Evolutionary conservation across 1,139 yeast genomes (phyloP), one percentile per base, ranked within the genome.

Genomic region (Hyphopichia pseudoburtonii): DNA sequence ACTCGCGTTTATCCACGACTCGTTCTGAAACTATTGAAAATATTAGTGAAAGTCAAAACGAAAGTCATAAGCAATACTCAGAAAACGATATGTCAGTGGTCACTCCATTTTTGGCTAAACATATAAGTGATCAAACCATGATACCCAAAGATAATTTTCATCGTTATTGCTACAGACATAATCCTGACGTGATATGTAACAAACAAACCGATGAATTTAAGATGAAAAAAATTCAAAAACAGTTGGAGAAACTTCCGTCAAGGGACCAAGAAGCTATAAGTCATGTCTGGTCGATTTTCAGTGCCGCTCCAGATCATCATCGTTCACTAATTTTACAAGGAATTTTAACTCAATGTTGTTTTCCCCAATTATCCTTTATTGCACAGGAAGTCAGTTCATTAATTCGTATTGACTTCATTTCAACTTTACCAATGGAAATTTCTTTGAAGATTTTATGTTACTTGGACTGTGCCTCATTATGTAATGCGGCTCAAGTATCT

Each of bases 401-500:
- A 52, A 86, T 92, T 45, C 80, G 92, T 47, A 87, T 92, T 43
- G 98, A 92, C 62, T 90, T 89, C 55, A 78, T 92, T 32, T 72
- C 86, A 23, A 83, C 90, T 5, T 70, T 92, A 35, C 98, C 98
- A 3, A 75, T 80, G 44, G 98, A 92, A 59, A 69, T 92, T 29
- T 76, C 95, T 2, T 74, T 89, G 48, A 89, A 88, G 58, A 83
- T 92, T 27, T 66, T 92, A 36, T 86, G 95, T 51, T 90, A 86
- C 57, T 68, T 92, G 47, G 98, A 92, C 59, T 90, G 97, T 58
- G 84, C 82, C 35, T 86, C 96, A 17, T 72, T 92, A 36, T 90
- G 97, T 62, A 82, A 80, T 49, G 97, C 97, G 0, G 95, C 97
- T 0, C 95, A 85, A 61, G 98, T 92, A 3, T 84, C 90, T 30